Percentiles rank a stretch among this genome's conserved stretches.
phyloP scores from a whole-genome alignment of 2,329 filamentous ascomycete species.

The Fusarium siculi region DNA sequence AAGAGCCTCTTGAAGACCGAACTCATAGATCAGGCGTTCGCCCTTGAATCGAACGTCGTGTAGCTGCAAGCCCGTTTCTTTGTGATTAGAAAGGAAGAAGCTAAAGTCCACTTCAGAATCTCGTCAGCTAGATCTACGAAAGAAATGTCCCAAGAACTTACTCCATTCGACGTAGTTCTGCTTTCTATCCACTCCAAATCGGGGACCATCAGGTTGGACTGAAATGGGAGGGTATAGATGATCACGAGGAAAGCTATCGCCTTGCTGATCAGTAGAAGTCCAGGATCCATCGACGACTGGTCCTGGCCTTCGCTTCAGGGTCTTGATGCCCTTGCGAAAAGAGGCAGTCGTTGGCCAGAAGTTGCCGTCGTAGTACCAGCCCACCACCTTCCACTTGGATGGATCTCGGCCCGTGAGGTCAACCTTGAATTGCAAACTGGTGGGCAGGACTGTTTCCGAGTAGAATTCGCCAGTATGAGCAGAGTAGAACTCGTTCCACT shows the following conservation, averaged over 20 bases:
- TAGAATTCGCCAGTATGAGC: constrained; percentile 45
- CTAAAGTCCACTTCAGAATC: constrained; percentile 50
- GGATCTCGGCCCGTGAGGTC: constrained; percentile 64
- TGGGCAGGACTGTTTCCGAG: constrained; percentile 58
- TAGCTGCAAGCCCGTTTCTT: constrained; percentile 60
- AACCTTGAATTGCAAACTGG: constrained; percentile 55
- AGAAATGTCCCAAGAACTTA: background rate
- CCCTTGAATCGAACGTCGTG: constrained; percentile 65
- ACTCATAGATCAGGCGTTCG: constrained; percentile 65
- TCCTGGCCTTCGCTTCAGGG: background rate
- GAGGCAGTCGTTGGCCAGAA: constrained; percentile 62
- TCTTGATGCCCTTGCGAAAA: background rate
- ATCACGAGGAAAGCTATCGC: constrained; percentile 1
- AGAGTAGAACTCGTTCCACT: constrained; percentile 61
- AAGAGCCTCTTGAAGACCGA: constrained; percentile 65
- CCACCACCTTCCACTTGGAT: constrained; percentile 60
- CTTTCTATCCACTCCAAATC: constrained; percentile 19
- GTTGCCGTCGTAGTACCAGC: constrained; percentile 66
- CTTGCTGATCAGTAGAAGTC: constrained; percentile 23
- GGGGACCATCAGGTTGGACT: constrained; percentile 16
- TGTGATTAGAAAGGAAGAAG: constrained; percentile 63
- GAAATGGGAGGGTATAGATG: constrained; percentile 8
- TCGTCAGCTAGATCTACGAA: background rate
- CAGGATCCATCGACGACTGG: constrained; percentile 18
- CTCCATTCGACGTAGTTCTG: constrained; percentile 32